These are phyloP conservation scores for Camellia japonica DNA, from an alignment of 148 eudicot genomes.

Conservation along the genomic window DNA sequence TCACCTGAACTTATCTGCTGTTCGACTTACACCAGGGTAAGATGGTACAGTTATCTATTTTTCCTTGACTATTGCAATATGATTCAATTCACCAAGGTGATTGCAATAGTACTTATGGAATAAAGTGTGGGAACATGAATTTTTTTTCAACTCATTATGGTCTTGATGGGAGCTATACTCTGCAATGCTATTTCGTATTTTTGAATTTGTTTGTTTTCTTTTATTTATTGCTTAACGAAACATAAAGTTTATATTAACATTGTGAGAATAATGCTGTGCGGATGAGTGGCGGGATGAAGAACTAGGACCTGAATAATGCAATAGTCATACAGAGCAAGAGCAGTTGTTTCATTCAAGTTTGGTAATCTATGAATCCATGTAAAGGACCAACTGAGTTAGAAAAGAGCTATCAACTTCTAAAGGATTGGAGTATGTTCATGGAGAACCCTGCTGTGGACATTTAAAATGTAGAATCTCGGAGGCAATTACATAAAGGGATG, in stretches of 20 bases:
- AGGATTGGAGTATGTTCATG: slow-evolving; percentile 1
- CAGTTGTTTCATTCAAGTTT: background rate
- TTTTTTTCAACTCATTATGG: background rate
- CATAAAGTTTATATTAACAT: background rate
- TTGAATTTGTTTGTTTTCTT: background rate
- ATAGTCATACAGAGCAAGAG: background rate
- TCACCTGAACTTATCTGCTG: slow-evolving; percentile 78
- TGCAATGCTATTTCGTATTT: background rate
- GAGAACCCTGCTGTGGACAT: background rate
- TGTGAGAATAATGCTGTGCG: background rate
- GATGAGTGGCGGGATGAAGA: background rate
- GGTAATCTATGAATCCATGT: background rate
- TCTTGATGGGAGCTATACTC: background rate
- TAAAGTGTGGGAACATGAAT: background rate
- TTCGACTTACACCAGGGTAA: slow-evolving; percentile 84
- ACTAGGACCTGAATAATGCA: background rate
- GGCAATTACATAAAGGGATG: background rate
- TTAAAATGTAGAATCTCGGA: background rate
- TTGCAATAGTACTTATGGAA: background rate
- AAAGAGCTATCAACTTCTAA: background rate
- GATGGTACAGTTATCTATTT: slow-evolving; percentile 18
- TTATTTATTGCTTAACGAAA: background rate
- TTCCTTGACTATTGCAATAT: background rate
- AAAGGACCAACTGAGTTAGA: background rate
- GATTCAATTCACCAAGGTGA: background rate